Conservation (phyloP, 768 basidiomycete species). For the Naganishia antarctica region DNA sequence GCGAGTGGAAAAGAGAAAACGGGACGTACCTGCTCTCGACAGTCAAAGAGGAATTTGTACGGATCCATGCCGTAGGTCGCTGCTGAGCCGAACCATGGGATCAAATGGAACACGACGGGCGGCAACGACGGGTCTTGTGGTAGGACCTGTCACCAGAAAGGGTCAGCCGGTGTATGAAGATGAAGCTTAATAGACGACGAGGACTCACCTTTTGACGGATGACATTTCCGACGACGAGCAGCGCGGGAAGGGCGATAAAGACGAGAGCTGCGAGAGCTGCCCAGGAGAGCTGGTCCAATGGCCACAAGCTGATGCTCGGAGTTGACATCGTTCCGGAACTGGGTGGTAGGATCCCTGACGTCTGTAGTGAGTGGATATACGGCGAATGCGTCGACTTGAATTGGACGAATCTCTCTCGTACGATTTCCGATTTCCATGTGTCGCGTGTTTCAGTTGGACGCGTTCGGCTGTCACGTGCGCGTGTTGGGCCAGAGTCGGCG, state of each 20-base stretch:
- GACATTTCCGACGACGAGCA: conserved; percentile 68
- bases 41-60: conserved; percentile 74
- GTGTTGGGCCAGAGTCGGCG: no score
- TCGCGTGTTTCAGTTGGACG: no score
- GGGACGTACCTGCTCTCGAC: conserved; percentile 52
- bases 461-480: no score
- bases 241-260: conserved; percentile 64
- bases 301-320: conserved; percentile 8
- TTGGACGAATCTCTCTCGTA: no score
- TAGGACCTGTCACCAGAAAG: conserved; percentile 53
- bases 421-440: no score
- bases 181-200: not conserved
- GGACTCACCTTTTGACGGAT: conserved; percentile 68
- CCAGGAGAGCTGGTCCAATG: conserved; percentile 14
- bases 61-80: conserved; percentile 88
- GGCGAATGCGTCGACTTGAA: no score
- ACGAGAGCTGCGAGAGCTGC: conserved; percentile 19
- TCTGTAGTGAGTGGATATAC: no score
- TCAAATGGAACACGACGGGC: conserved; percentile 85
- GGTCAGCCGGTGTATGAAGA: not conserved
- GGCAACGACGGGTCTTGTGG: conserved; percentile 70
- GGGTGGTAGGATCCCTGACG: no score
- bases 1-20: not conserved
- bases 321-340: conserved; percentile 12
- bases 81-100: conserved; percentile 86